Evolutionary conservation across 179 eudicot genomes (phyloP).

Genomic region (Carnegiea gigantea): DNA sequence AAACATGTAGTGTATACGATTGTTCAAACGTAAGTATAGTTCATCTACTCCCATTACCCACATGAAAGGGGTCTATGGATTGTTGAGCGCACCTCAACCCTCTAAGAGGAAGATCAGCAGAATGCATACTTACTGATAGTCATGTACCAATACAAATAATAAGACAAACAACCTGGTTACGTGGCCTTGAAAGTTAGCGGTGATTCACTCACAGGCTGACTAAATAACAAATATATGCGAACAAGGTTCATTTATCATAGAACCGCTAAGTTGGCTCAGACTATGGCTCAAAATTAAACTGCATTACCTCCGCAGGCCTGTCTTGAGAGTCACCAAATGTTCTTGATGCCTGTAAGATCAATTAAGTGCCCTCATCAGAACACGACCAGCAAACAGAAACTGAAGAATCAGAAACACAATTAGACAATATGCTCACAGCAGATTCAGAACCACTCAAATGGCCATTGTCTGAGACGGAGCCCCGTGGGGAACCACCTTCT

Average conservation of each 20-base stretch:
- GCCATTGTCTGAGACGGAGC: slow-evolving; percentile 47
- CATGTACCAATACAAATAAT: neutral
- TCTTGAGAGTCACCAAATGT: slow-evolving; percentile 47
- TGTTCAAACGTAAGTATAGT: neutral
- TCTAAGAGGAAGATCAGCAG: too few relatives aligned
- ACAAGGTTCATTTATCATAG: neutral
- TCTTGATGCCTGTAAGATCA: slow-evolving; percentile 39
- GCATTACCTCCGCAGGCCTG: slow-evolving; percentile 44
- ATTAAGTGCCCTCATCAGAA: slow-evolving; percentile 5
- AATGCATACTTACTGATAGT: too few relatives aligned
- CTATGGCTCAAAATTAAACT: neutral
- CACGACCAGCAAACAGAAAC: neutral
- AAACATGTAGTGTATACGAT: neutral
- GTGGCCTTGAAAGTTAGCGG: neutral
- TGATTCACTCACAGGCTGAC: neutral
- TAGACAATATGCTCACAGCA: slow-evolving; percentile 25
- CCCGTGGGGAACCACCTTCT: slow-evolving; percentile 60
- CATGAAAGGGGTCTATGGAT: neutral
- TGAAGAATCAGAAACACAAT: neutral
- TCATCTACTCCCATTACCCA: neutral
- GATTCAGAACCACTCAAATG: slow-evolving; percentile 43
- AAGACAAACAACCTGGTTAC: neutral
- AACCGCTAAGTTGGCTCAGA: neutral
- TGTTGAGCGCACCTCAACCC: neutral
- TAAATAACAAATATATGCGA: neutral